Evolutionary conservation across 2,329 filamentous ascomycete species (phyloP).

Genomic region (Hirsutella minnesotensis): DNA sequence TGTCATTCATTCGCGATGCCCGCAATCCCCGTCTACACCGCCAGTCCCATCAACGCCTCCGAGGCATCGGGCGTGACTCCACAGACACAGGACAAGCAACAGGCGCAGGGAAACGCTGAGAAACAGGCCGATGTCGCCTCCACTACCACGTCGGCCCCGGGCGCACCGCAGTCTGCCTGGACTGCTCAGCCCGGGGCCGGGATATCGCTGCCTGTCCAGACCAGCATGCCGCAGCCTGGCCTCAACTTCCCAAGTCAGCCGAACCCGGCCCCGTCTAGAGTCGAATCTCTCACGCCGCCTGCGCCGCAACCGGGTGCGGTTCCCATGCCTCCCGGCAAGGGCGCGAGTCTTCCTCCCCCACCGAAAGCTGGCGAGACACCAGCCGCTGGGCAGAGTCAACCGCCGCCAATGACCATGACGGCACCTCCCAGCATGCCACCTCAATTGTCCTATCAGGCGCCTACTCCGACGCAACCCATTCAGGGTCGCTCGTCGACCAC

Average conservation of each 20-base stretch:
- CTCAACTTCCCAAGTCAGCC: conserved; percentile 28
- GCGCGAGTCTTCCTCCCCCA: conserved; percentile 31
- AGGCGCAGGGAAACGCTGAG: conserved; percentile 11
- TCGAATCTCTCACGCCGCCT: conserved; percentile 27
- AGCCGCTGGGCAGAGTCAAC: conserved; percentile 9
- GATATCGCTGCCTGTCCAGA: conserved; percentile 31
- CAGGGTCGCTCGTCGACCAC: conserved; percentile 35
- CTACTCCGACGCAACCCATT: conserved; percentile 26
- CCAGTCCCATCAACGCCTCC: conserved; percentile 45
- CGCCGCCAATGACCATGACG: conserved; percentile 19
- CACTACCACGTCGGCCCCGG: neutral
- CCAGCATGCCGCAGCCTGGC: conserved; percentile 23
- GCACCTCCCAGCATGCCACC: conserved; percentile 24
- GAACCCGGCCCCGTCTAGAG: conserved; percentile 17
- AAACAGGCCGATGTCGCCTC: conserved; percentile 12
- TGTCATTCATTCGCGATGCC: conserved; percentile 33
- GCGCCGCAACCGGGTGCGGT: conserved; percentile 46
- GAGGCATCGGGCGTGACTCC: conserved; percentile 39
- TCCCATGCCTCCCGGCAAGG: conserved; percentile 28
- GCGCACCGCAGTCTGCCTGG: conserved; percentile 18
- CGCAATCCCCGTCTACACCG: conserved; percentile 46
- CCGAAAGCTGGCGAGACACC: conserved; percentile 36
- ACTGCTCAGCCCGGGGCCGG: conserved; percentile 34
- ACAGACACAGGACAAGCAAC: conserved; percentile 22
- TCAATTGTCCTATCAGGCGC: conserved; percentile 38